Base-by-base conservation (phyloP, 108 stramenopile genomes). In the Nitzschia inconspicua region DNA sequence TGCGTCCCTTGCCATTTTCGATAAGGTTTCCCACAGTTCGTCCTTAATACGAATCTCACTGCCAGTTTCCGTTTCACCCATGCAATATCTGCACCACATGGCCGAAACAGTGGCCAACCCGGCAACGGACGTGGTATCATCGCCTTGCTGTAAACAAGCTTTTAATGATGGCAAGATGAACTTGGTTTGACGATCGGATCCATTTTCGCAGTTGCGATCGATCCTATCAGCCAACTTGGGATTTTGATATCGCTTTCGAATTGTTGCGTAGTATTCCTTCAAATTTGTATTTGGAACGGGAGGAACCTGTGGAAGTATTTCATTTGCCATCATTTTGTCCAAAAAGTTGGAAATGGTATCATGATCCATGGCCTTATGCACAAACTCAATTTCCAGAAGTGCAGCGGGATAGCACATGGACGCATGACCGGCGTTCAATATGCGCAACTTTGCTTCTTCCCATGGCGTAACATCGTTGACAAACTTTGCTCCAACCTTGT, bases 221-320 rank as follows among this genome's bases (percentile, higher is more conserved):
- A 82, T 66, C 52, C 43, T 76, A 63, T 82, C 81, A 46, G 76
- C 70, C 43, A 82, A 66, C 60, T 68, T 69, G 2, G 81, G 78
- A 58, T 82, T 82, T 8, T 65, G 43, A 50, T 79, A 82, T 14
- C 81, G 70, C n/a, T 73, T 60, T 9, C 69, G 18, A 28, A 82
- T 72, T 19, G 57, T 66, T 28, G 32, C 32, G 66, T 73, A 66
- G 58, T 82, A 82, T 0, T 47, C 50, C n/a, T 10, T 40, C 30
- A 75, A 68, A 71, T 74, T 60, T 35, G 78, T 71, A 2, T 78
- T 77, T 1, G 77, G 78, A 30, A 78, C 80, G 27, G 74, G 74
- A 22, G 63, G 73, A 2, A 82, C 70, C 3, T 74, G 68, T 1
- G 65, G 64, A 49, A 66, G 19, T 40, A 82, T 63, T 30, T 82